These are phyloP conservation scores for Candida stauntonica DNA, from an alignment of 805 yeast genomes.

Conservation along the genomic window DNA sequence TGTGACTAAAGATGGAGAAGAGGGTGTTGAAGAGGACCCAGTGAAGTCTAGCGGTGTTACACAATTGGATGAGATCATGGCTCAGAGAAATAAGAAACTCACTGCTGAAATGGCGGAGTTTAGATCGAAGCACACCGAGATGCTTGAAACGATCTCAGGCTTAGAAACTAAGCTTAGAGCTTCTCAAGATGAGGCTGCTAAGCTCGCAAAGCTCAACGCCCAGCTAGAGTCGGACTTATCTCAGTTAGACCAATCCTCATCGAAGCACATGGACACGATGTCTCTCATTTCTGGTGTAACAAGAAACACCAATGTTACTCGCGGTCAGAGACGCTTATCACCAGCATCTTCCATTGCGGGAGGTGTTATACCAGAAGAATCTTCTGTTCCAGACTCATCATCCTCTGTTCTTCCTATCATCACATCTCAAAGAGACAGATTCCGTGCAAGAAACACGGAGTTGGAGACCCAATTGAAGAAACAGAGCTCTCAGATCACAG, in stretches of 20 bases:
- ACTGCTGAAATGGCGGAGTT: conserved; percentile 64
- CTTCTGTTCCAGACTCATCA: conserved; percentile 26
- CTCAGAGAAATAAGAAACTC: conserved; percentile 68
- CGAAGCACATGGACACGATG: conserved; percentile 46
- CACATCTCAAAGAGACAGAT: conserved; percentile 92
- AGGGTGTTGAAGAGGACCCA: conserved; percentile 22
- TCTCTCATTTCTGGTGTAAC: conserved; percentile 60
- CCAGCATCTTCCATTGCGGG: conserved; percentile 53
- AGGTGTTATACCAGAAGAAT: conserved; percentile 32
- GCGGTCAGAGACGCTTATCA: conserved; percentile 36
- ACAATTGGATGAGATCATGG: conserved; percentile 52
- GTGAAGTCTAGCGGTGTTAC: conserved; percentile 20
- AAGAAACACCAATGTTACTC: conserved; percentile 6
- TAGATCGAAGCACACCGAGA: conserved; percentile 53
- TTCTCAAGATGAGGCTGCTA: conserved; percentile 35
- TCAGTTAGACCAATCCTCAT: conserved; percentile 34
- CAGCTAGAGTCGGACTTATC: conserved; percentile 74
- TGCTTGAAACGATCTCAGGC: conserved; percentile 35
- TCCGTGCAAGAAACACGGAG: conserved; percentile 76
- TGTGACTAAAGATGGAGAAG: conserved; percentile 27
- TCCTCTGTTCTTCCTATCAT: conserved; percentile 72
- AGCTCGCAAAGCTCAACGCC: conserved; percentile 43
- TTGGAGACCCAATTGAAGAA: conserved; percentile 77
- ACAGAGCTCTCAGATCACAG: conserved; percentile 47
- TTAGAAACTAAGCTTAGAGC: conserved; percentile 36